Conservation (phyloP, 2,329 filamentous ascomycete species). For the Talaromyces rugulosus region DNA sequence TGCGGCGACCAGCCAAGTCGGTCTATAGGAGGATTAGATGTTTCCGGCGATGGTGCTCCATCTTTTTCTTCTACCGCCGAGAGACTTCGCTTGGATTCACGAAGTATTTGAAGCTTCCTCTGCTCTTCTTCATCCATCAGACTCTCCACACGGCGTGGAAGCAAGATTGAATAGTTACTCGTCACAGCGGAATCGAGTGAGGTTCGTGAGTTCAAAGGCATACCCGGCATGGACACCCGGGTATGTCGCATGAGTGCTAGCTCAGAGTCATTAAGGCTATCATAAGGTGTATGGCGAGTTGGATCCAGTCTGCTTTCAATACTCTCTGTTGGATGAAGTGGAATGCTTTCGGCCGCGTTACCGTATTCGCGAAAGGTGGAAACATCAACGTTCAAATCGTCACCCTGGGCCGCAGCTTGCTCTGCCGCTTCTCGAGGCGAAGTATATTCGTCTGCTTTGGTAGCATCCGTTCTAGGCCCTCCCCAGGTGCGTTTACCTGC, state of each 20-base stretch:
- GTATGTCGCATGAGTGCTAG: conserved; percentile 51
- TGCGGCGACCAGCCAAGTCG: neutral
- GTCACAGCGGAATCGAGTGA: conserved; percentile 67
- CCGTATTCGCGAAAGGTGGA: conserved; percentile 65
- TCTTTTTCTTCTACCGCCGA: neutral
- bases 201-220: conserved; percentile 52
- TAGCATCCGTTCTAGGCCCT: conserved; percentile 84
- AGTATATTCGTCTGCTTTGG: conserved; percentile 68
- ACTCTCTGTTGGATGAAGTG: conserved; percentile 68
- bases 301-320: conserved; percentile 56
- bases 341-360: conserved; percentile 44
- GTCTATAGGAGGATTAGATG: neutral
- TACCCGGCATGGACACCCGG: conserved; percentile 41
- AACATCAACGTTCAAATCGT: conserved; percentile 85
- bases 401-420: conserved; percentile 69
- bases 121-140: conserved; percentile 76
- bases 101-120: conserved; percentile 53
- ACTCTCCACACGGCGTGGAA: conserved; percentile 66
- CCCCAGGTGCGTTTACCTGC: conserved; percentile 94
- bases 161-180: conserved; percentile 58
- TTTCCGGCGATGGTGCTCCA: neutral
- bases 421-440: conserved; percentile 82
- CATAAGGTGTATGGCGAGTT: conserved; percentile 69
- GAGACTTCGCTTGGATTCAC: neutral
- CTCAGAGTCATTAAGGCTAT: conserved; percentile 64